Evolutionary conservation across 2,329 filamentous ascomycete species (phyloP), one percentile per base, ranked within the genome.

Genomic region (Talaromyces sp.): DNA sequence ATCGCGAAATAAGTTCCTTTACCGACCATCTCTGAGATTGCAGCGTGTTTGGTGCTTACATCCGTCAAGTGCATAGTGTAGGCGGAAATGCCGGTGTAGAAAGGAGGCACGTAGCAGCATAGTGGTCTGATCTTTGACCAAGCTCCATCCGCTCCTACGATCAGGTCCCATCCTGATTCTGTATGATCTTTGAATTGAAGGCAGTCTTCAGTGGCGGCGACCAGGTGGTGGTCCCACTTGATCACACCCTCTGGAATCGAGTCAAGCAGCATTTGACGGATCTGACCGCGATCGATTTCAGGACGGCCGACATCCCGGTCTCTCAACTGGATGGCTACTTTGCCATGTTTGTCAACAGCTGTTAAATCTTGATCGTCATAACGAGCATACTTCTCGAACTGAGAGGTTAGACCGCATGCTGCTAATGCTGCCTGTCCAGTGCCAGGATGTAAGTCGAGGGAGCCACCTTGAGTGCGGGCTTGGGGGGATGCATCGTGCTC

Each of bases 401-500:
- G 67, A 8, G 72, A 68, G 39, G 63, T 70, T 0, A 75, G 47
- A 1, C 66, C 73, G 35, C 69, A 71, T 60, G 70, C 69, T 47
- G 66, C 64, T 31, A 75, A 24, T 2, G 71, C 73, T 16, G 64
- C 59, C n/a, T 72, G 68, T 7, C 73, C 73, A 2, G 69, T 72
- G 14, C 67, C 64, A 8, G 69, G 66, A 45, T 74, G 73, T 37
- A 75, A 63, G 63, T 75, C 73, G 11, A 75, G 69, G 24, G 66
- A 68, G 10, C 73, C 73, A 11, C 71, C 72, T 54, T 73, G 72
- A 10, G 39, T 43, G 27, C 72, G 69, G n/a, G 64, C 61, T 45
- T 68, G 49, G 8, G 66, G 56, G 8, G 70, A 73, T 35, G 71
- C 69, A 70, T 76, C 62, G 65, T 71, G 61, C 71, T 80, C 78